Evolutionary conservation across 192 early-diverging fungal genomes (phyloP).

Genomic region (Backusella tarrabulga): DNA sequence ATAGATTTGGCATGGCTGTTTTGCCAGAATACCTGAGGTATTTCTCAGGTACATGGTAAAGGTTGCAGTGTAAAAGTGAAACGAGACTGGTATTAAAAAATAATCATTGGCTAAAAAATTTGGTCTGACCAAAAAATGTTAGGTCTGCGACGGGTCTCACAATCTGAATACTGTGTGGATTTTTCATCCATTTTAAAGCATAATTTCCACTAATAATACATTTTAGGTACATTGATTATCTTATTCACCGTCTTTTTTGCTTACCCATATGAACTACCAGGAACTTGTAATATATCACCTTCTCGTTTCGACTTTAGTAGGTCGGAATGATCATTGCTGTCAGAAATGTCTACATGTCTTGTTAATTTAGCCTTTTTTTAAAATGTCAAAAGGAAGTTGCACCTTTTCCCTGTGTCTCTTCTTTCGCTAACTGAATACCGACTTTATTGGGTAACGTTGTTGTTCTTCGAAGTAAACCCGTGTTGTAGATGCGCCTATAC

Average conservation of each 20-base stretch:
- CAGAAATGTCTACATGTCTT: background rate
- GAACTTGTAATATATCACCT: conserved; percentile 46
- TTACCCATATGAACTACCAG: conserved; percentile 55
- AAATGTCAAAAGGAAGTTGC: background rate
- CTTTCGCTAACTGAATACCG: conserved; percentile 9
- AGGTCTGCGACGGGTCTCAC: no score
- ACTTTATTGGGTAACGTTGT: conserved; percentile 14
- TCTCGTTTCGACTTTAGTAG: conserved; percentile 22
- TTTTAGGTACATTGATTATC: background rate
- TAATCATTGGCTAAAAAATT: no score
- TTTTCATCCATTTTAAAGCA: conserved; percentile 52
- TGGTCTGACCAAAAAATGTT: no score
- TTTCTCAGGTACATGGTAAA: no score
- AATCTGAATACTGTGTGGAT: no score
- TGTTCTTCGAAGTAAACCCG: conserved; percentile 11
- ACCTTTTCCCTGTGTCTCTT: background rate
- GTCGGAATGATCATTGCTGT: conserved; percentile 15
- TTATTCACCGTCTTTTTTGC: background rate
- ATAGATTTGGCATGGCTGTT: no score
- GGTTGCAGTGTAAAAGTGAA: no score
- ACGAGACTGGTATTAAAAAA: no score
- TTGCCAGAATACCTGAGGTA: no score
- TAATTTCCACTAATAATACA: conserved; percentile 42
- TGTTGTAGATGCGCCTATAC: conserved; percentile 16
- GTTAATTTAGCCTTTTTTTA: background rate